A percentile compares a stretch with the other conserved stretches of the same genome.
Conservation (phyloP, 768 basidiomycete genomes). For the Pleurotus citrinopileatus region DNA sequence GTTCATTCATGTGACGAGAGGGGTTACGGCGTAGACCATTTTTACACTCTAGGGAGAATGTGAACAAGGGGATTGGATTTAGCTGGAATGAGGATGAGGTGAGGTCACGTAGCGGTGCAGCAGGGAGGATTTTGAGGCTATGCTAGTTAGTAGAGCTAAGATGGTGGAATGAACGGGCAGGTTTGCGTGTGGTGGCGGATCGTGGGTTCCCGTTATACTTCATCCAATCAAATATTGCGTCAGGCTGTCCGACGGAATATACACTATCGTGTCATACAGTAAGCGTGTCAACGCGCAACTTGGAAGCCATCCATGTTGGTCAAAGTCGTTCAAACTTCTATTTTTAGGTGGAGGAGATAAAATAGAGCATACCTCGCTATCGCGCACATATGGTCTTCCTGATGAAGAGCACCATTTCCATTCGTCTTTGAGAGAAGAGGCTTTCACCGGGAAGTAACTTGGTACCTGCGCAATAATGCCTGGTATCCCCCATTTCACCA, state of each 20-base stretch:
- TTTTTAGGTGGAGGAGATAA: background rate
- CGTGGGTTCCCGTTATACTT: background rate
- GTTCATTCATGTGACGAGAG: background rate
- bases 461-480: no score
- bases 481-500: no score
- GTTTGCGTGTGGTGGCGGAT: background rate
- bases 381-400: background rate
- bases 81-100: slow-evolving; percentile 1
- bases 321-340: background rate
- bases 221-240: background rate
- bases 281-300: background rate
- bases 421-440: no score
- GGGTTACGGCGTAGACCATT: background rate
- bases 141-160: background rate
- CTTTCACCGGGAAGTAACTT: no score
- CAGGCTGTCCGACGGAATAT: background rate
- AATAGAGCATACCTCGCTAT: background rate
- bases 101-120: slow-evolving; percentile 2
- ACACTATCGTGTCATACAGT: background rate
- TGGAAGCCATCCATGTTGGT: background rate
- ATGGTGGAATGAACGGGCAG: background rate
- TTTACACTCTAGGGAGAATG: background rate
- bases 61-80: background rate
- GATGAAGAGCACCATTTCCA: no score
- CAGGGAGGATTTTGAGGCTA: background rate